Percentiles rank a stretch among this genome's conserved stretches.
Conservation (phyloP, 805 yeast genomes). For the Barnettozyma salicaria region DNA sequence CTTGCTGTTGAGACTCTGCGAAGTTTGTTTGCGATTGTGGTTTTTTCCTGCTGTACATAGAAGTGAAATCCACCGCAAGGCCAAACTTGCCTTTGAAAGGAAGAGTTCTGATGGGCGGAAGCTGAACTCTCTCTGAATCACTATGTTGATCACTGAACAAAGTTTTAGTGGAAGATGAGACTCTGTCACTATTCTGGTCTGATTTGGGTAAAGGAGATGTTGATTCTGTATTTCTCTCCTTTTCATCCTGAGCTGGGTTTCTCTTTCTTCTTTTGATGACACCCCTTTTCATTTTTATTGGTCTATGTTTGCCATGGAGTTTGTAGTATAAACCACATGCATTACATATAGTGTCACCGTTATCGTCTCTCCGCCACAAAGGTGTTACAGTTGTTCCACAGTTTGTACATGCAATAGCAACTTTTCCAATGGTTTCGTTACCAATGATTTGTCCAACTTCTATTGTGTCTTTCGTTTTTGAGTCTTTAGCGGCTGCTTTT, state of each 20-base stretch:
- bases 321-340: slow-evolving; percentile 80
- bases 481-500: background rate
- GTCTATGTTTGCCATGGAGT: slow-evolving; percentile 72
- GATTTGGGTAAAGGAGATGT: slow-evolving; percentile 4
- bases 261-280: slow-evolving; percentile 74
- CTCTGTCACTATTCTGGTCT: background rate
- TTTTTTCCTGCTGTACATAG: slow-evolving; percentile 27
- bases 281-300: slow-evolving; percentile 64
- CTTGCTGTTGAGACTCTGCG: slow-evolving; percentile 2
- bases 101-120: slow-evolving; percentile 24
- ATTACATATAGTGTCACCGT: slow-evolving; percentile 79
- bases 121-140: slow-evolving; percentile 13
- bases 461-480: background rate
- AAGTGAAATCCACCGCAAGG: slow-evolving; percentile 37
- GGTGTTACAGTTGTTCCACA: slow-evolving; percentile 86
- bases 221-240: slow-evolving; percentile 7
- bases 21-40: slow-evolving; percentile 2
- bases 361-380: slow-evolving; percentile 77
- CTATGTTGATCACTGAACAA: background rate
- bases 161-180: too few relatives aligned
- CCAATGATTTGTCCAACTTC: slow-evolving; percentile 18
- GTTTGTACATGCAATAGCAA: slow-evolving; percentile 74
- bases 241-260: slow-evolving; percentile 9
- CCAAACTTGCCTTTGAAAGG: slow-evolving; percentile 18
- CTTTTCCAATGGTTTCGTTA: slow-evolving; percentile 32